Base-by-base conservation (phyloP, 176 grass and related monocot species). In the Triticum urartu region DNA sequence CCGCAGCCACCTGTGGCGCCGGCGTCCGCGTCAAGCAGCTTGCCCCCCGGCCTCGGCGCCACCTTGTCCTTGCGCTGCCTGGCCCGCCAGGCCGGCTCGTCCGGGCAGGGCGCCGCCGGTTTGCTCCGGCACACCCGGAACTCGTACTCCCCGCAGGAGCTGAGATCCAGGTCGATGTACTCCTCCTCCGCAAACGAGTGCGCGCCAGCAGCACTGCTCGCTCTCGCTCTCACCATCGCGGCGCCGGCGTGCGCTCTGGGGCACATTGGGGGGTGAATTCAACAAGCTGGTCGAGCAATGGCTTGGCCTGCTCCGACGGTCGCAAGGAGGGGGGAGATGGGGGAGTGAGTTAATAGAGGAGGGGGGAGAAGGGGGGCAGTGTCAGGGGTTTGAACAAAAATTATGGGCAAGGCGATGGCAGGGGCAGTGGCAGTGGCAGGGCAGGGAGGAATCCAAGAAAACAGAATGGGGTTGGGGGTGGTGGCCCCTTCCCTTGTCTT, bases 141-240 rank as follows among this genome's bases (percentile, higher is more conserved):
- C 83, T 90, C 85, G 68, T 88, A 68, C 60, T 90, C 90, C 20
- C 67, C 78, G 47, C 82, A 75, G 11, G 90, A 90, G 38, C 83
- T 90, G 87, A 94, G 75, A 85, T 94, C 90, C 82, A 94, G 86
- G 87, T 94, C 92, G 79, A 94, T 92, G 90, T 87, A 94, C 20
- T 91, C 92, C 78, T 94, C 92, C 66, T 94, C 92, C 18, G 40
- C 69, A 18, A 91, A 91, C 68, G 62, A 85, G 14, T 30, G 82
- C 30, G 77, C 89, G 5, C 68, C 52, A 2, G 81, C 64, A 28
- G 9, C 60, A 34, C 13, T 25, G 12, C n/a, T 21, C 33, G 77
- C 20, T 52, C 79, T 69, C 62, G 77, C 20, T 52, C 79, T 69
- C 62, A 75, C 52, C 90, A 91, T 85, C 33, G 81, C 68, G 25